These are phyloP conservation scores for Amanita rimosa DNA, from an alignment of 768 basidiomycete genomes.

Conservation along the genomic window DNA sequence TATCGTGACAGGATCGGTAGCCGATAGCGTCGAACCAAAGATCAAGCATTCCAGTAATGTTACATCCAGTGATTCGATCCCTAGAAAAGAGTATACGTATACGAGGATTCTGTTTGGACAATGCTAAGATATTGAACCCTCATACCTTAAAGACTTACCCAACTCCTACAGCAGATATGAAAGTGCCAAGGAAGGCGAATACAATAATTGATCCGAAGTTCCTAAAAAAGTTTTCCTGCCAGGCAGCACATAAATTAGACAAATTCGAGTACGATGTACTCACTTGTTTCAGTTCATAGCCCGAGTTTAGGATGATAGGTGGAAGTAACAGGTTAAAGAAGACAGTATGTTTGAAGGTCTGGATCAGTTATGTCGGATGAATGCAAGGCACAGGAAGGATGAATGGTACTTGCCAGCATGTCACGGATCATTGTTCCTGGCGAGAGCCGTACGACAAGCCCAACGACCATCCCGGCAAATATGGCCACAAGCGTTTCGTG, in stretches of 20 bases:
- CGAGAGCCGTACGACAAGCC: slow-evolving; percentile 78
- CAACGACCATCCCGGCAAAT: slow-evolving; percentile 93
- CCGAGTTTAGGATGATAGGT: slow-evolving; percentile 96
- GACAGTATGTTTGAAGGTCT: slow-evolving; percentile 95
- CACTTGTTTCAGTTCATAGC: slow-evolving; percentile 95
- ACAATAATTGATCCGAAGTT: slow-evolving; percentile 95
- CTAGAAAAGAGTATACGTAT: slow-evolving; percentile 89
- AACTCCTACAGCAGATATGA: slow-evolving; percentile 91
- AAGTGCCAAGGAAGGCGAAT: slow-evolving; percentile 91
- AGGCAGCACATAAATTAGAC: slow-evolving; percentile 4
- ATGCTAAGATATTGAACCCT: slow-evolving; percentile 25
- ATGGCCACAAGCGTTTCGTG: slow-evolving; percentile 96
- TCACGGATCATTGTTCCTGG: slow-evolving; percentile 93
- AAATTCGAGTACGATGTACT: slow-evolving; percentile 11
- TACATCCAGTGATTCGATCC: slow-evolving; percentile 80
- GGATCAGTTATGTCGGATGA: slow-evolving; percentile 8
- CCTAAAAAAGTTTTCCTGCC: slow-evolving; percentile 97
- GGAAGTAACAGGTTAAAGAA: slow-evolving; percentile 98
- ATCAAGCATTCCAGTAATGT: slow-evolving; percentile 88
- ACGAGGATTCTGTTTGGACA: slow-evolving; percentile 70
- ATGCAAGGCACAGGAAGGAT: background rate
- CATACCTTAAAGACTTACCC: slow-evolving; percentile 51
- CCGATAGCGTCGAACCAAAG: slow-evolving; percentile 93
- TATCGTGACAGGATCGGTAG: slow-evolving; percentile 97
- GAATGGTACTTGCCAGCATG: slow-evolving; percentile 71